These are phyloP conservation scores for Mangifera indica DNA, from an alignment of 345 rosid species.

Conservation along the genomic window DNA sequence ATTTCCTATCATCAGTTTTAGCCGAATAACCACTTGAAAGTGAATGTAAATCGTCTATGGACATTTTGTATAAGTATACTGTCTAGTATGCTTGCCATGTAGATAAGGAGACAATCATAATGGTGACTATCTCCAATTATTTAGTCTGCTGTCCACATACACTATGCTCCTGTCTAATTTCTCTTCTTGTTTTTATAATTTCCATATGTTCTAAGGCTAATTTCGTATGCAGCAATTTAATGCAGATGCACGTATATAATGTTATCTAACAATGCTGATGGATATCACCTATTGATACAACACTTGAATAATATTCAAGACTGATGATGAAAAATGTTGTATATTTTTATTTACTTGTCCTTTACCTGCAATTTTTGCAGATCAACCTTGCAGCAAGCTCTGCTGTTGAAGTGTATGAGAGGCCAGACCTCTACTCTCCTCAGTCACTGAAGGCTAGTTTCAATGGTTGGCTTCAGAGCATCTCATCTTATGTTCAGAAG, in stretches of 20 bases:
- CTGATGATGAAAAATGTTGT: background rate
- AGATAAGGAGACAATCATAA: background rate
- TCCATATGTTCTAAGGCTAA: background rate
- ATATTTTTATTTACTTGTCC: background rate
- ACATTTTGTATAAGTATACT: background rate
- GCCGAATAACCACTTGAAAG: background rate
- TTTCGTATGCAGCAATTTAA: background rate
- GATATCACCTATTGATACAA: background rate
- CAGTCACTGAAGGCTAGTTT: conserved; percentile 23
- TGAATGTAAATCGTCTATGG: background rate
- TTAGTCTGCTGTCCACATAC: background rate
- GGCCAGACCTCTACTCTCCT: conserved; percentile 28
- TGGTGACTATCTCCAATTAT: background rate
- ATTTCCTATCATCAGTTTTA: background rate
- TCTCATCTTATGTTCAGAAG: conserved; percentile 16
- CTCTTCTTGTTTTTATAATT: background rate
- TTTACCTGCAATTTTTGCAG: conserved; percentile 18
- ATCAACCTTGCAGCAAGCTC: conserved; percentile 29
- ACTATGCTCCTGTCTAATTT: background rate
- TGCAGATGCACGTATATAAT: background rate
- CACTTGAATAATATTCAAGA: background rate
- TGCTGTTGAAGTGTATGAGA: conserved; percentile 27
- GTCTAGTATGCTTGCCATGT: background rate
- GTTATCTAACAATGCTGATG: background rate
- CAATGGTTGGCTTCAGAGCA: conserved; percentile 25